Evolutionary conservation across 176 grass and related monocot species (phyloP), one percentile per base, ranked within the genome.

Genomic region (Oryza officinalis): DNA sequence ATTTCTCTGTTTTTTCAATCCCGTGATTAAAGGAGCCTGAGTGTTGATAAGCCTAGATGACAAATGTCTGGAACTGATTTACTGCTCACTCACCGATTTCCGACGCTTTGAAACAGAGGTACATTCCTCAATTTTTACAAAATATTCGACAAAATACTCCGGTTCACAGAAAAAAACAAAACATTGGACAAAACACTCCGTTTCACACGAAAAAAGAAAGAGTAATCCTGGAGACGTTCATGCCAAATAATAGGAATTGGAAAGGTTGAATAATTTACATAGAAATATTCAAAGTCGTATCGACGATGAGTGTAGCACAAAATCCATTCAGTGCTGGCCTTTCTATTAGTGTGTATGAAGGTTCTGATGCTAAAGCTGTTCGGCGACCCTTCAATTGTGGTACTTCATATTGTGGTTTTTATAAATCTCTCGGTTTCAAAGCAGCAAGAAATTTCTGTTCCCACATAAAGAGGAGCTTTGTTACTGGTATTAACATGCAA

Each of bases 221-320:
- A 8, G 78, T 98, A 18, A 64, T 86, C 15, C 67, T 71, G 17
- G 90, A 98, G 33, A 35, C 68, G 87, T 95, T 33, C 88, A 65
- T 65, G 76, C 54, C 37, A 98, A 95, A 90, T 88, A 98, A 78
- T 91, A 90, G 67, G 91, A 98, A 71, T 77, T 98, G 43, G 92
- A 98, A 81, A 88, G 79, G 43, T 68, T 98, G 83, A 93, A 91
- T 71, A 76, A 31, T 71, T 28, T 88, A 44, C 71, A 71, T 47
- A 78, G 78, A 67, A 95, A 83, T 9, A 13, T 88, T 2, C 80
- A 71, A 60, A 84, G 76, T 69, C 43, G 68, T 78, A 76, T 45
- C 72, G 38, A 59, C 10, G 88, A 98, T 80, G 47, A 83, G 80
- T 37, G 46, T 20, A 40, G 45, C 88, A 35, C 79, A 88, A 75